phyloP scores from a whole-genome alignment of 495 filamentous ascomycete species.

The Mytilinidion resinicola region DNA sequence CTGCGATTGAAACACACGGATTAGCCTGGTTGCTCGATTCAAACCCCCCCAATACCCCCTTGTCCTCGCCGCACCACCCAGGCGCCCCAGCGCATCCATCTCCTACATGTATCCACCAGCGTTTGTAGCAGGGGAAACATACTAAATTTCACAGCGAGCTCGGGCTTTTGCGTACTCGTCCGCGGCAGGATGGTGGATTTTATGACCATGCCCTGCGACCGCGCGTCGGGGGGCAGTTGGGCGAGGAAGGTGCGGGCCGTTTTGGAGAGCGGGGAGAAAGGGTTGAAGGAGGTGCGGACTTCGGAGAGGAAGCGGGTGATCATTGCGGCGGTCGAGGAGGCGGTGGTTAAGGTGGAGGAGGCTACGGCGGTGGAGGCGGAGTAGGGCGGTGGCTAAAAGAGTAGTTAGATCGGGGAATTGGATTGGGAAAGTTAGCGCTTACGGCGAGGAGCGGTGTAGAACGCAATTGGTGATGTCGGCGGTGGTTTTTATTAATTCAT shows the following conservation, averaged over 20 bases:
- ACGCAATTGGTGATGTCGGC: no score
- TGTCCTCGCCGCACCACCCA: not conserved
- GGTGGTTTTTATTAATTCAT: no score
- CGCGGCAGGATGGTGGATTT: slow-evolving; percentile 70
- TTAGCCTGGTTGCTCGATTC: not conserved
- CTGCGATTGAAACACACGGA: no score
- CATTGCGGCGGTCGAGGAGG: slow-evolving; percentile 46
- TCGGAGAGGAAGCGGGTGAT: slow-evolving; percentile 80
- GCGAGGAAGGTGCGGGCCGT: slow-evolving; percentile 82
- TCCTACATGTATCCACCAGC: no score
- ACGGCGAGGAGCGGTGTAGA: no score
- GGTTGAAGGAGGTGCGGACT: slow-evolving; percentile 82
- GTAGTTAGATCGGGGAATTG: no score
- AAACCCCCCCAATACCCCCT: slow-evolving; percentile 42
- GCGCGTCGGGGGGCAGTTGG: slow-evolving; percentile 73
- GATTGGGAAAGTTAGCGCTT: no score
- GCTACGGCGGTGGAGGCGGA: slow-evolving; percentile 28
- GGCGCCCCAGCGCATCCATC: no score
- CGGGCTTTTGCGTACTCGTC: slow-evolving; percentile 49
- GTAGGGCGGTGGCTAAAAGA: not conserved
- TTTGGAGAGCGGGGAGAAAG: slow-evolving; percentile 70
- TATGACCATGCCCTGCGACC: slow-evolving; percentile 64
- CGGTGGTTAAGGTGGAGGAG: not conserved
- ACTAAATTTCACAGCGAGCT: slow-evolving; percentile 77
- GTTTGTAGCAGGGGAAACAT: slow-evolving; percentile 41